Conservation (phyloP, 306 rosid genomes). For the Argentina anserina region DNA sequence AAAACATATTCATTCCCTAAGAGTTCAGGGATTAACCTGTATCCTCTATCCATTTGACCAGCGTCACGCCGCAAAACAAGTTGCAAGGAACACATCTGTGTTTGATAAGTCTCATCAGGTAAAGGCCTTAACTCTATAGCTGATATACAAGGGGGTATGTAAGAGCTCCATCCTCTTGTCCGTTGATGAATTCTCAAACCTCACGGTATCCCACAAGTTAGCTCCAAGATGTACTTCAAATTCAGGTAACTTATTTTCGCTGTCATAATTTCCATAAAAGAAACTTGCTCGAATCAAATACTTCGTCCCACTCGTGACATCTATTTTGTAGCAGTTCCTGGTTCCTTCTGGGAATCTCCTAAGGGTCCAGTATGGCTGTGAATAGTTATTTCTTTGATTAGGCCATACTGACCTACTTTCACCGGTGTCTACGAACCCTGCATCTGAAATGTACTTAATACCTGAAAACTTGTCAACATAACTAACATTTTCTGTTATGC, state of each 20-base stretch:
- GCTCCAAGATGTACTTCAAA: slow-evolving; percentile 38
- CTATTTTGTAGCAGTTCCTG: slow-evolving; percentile 40
- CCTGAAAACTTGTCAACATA: slow-evolving; percentile 10
- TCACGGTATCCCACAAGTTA: slow-evolving; percentile 33
- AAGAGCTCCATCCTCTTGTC: slow-evolving; percentile 28
- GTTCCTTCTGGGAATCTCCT: slow-evolving; percentile 46
- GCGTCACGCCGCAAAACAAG: neutral
- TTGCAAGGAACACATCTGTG: neutral
- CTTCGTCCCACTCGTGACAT: slow-evolving; percentile 17
- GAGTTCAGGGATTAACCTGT: neutral
- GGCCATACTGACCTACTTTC: neutral
- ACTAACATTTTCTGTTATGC: slow-evolving; percentile 2
- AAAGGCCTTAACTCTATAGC: slow-evolving; percentile 12
- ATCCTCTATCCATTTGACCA: neutral
- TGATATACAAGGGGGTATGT: neutral
- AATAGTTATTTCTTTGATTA: neutral
- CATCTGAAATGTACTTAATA: slow-evolving; percentile 22
- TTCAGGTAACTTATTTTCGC: slow-evolving; percentile 14
- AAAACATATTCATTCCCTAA: neutral
- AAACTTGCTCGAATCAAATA: slow-evolving; percentile 41
- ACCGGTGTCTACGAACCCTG: slow-evolving; percentile 17
- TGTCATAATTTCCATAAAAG: slow-evolving; percentile 42
- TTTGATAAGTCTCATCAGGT: neutral
- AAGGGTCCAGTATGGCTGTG: neutral
- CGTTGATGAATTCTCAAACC: neutral